Conservation (phyloP, 306 rosid species). For the Purshia tridentata region DNA sequence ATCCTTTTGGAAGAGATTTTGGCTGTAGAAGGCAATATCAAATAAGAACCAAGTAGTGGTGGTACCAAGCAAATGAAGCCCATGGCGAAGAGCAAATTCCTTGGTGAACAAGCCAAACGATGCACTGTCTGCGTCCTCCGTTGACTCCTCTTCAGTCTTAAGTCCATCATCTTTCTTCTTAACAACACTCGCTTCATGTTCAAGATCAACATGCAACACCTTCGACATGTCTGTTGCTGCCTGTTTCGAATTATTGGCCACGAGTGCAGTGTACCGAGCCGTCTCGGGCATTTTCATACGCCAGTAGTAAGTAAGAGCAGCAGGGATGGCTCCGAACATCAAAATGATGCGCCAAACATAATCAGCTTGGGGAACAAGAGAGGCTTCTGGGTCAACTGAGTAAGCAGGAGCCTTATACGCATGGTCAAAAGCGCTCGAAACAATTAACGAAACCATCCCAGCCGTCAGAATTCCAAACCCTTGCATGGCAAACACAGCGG, state of each 20-base stretch:
- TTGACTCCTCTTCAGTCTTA: neutral
- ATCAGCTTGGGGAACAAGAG: neutral
- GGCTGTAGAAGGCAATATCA: conserved; percentile 16
- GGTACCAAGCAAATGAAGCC: conserved; percentile 16
- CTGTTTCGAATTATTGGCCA: conserved; percentile 2
- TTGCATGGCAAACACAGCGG: conserved; percentile 16
- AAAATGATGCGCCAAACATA: conserved; percentile 14
- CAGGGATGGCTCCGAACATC: conserved; percentile 9
- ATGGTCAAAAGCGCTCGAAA: neutral
- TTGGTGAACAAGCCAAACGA: conserved; percentile 8
- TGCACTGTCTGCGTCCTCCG: neutral
- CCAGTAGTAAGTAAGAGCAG: conserved; percentile 16
- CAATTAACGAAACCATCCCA: conserved; percentile 16
- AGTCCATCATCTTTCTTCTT: neutral
- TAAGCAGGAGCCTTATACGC: neutral
- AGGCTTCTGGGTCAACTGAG: neutral
- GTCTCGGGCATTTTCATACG: conserved; percentile 11
- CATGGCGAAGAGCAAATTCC: conserved; percentile 2
- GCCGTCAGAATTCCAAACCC: conserved; percentile 1
- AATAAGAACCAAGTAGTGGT: conserved; percentile 18
- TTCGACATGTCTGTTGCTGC: conserved; percentile 8
- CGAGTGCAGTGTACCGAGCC: conserved; percentile 16
- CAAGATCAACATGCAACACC: neutral
- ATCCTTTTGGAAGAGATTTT: conserved; percentile 19
- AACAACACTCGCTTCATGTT: no score